Percentiles rank a stretch among this genome's conserved stretches.
phyloP scores from a whole-genome alignment of 164 flowering plant species.

The Chloranthus sessilifolius region DNA sequence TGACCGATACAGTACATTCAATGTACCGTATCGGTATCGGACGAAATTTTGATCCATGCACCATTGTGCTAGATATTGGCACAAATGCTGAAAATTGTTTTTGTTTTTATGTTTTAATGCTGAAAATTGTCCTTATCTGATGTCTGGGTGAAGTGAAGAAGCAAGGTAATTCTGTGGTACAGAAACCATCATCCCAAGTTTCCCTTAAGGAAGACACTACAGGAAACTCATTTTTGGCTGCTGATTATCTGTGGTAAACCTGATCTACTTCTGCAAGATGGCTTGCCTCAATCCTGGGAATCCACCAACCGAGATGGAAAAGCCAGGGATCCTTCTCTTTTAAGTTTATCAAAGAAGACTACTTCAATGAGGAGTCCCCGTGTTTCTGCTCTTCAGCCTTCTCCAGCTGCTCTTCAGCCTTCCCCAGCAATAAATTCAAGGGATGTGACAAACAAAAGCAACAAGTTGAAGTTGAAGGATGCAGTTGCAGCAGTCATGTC shows the following conservation, averaged over 20 bases:
- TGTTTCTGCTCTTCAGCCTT: conserved; percentile 29
- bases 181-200: conserved; percentile 30
- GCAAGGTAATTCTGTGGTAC: conserved; percentile 21
- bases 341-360: conserved; percentile 24
- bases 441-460: conserved; percentile 33
- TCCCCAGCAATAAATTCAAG: conserved; percentile 33
- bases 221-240: conserved; percentile 17
- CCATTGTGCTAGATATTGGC: no score
- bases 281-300: conserved; percentile 29
- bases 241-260: conserved; percentile 23
- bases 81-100: no score
- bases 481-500: conserved; percentile 59
- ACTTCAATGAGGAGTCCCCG: conserved; percentile 15
- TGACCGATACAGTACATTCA: no score
- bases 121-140: background rate
- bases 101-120: no score
- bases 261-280: conserved; percentile 29
- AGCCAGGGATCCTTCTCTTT: conserved; percentile 26
- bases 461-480: conserved; percentile 51
- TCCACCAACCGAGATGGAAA: conserved; percentile 31
- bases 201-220: conserved; percentile 34
- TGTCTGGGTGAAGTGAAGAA: conserved; percentile 29
- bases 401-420: no score
- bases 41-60: no score
- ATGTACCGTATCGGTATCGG: no score